Percentiles rank a stretch among this genome's conserved stretches.
These are phyloP conservation scores for Iberis pinnata DNA, from an alignment of 345 rosid genomes.

Conservation along the genomic window DNA sequence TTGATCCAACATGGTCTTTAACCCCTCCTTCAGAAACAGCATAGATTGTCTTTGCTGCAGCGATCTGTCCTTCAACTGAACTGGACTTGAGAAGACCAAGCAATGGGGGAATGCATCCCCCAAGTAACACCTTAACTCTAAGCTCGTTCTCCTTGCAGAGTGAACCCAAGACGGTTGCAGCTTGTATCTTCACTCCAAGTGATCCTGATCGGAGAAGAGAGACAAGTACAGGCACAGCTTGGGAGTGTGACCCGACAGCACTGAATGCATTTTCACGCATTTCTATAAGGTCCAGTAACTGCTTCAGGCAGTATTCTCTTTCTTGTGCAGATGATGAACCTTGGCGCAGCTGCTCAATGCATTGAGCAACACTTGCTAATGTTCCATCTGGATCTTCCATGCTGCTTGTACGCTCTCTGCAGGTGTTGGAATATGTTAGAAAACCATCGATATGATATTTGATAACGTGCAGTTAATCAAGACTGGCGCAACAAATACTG, in stretches of 20 bases:
- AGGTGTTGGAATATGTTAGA: slow-evolving; percentile 29
- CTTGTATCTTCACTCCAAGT: slow-evolving; percentile 87
- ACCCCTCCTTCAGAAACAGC: slow-evolving; percentile 98
- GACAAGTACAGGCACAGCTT: slow-evolving; percentile 99
- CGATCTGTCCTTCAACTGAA: slow-evolving; percentile 93
- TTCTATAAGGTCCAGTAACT: slow-evolving; percentile 84
- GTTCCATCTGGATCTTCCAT: slow-evolving; percentile 99
- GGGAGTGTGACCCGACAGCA: slow-evolving; percentile 99
- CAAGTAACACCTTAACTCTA: slow-evolving; percentile 92
- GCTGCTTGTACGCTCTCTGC: slow-evolving; percentile 84
- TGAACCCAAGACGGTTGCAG: slow-evolving; percentile 90
- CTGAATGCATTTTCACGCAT: slow-evolving; percentile 94
- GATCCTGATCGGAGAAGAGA: slow-evolving; percentile 99
- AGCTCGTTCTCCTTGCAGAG: slow-evolving; percentile 98
- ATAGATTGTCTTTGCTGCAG: slow-evolving; percentile 90
- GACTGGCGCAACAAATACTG: slow-evolving; percentile 6
- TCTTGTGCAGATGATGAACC: slow-evolving; percentile 83
- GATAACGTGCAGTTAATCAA: too few relatives aligned
- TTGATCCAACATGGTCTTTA: slow-evolving; percentile 96
- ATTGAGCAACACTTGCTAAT: slow-evolving; percentile 97
- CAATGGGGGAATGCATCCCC: slow-evolving; percentile 99
- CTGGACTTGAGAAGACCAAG: slow-evolving; percentile 96
- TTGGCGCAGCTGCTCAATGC: slow-evolving; percentile 94
- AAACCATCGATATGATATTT: background rate
- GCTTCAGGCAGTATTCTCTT: slow-evolving; percentile 80